Evolutionary conservation across 1,139 yeast species (phyloP), one percentile per base, ranked within the genome.

Genomic region (Lipomyces yarrowii): DNA sequence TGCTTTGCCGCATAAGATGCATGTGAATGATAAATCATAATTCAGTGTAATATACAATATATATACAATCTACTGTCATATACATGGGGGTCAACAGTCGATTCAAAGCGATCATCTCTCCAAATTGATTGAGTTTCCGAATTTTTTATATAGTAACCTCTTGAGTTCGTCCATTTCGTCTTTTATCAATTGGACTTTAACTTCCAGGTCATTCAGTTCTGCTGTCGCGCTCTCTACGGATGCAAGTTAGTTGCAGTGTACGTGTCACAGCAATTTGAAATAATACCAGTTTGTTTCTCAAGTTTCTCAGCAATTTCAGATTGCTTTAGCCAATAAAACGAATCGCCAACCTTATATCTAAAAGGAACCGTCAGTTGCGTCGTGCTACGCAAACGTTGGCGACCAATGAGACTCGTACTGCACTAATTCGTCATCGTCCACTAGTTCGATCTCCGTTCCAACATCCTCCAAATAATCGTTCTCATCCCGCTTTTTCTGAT

Each of bases 401-500:
- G 35, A 33, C 13, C 26, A 60, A 21, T 30, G 23, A 23, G 59
- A 21, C 21, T 26, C 55, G 7, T 67, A 75, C 71, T 75, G 77
- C 6, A 80, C 75, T 55, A 69, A 80, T 59, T 88, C 93, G 67
- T 87, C 92, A 71, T 89, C 94, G 76, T 90, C 98, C 48, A 91
- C 79, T 57, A 94, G 83, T 77, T 94, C 98, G 61, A 94, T 82
- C 75, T 94, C 99, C 76, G 91, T 76, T 11, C 90, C 81, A 57
- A 92, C 87, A 74, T 94, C 99, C 72, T 91, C 97, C 56, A 93
- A 80, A 74, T 91, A 91, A 74, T 93, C 98, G 73, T 91, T 90
- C 74, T 92, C 97, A 65, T 85, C 84, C 72, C 83, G 81, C 69
- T 83, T 81, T 64, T 80, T 79, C 48, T 80, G 79, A 59, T 90